These are phyloP conservation scores for Aspergillus pseudotamarii DNA, from an alignment of 2,329 filamentous ascomycete species.

Conservation along the genomic window DNA sequence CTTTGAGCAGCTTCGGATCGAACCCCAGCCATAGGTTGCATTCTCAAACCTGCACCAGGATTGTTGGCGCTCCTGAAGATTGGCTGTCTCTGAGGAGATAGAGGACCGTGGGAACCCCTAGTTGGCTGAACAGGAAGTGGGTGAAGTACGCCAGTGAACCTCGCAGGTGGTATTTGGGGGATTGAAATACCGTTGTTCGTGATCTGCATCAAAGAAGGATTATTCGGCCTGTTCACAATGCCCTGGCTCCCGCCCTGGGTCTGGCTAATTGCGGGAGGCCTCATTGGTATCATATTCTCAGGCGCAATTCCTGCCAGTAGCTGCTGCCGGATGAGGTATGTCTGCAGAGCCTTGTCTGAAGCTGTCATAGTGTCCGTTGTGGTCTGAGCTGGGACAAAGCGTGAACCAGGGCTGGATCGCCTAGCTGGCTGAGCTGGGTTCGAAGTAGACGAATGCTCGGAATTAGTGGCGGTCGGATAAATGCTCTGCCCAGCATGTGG, in stretches of 20 bases:
- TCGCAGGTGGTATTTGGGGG: constrained; percentile 25
- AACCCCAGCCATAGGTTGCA: background rate
- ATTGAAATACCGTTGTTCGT: constrained; percentile 20
- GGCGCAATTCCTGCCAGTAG: constrained; percentile 30
- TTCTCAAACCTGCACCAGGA: background rate
- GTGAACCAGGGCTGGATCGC: background rate
- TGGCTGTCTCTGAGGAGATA: background rate
- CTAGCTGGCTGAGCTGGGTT: background rate
- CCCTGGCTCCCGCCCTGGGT: background rate
- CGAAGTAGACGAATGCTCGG: background rate
- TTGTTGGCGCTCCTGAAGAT: background rate
- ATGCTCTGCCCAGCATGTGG: background rate
- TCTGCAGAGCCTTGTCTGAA: constrained; percentile 22
- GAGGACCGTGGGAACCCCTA: background rate
- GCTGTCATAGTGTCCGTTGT: background rate
- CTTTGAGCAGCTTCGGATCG: background rate
- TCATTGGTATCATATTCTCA: constrained; percentile 26
- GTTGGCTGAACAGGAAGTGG: constrained; percentile 11
- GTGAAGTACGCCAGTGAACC: constrained; percentile 21
- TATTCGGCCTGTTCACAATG: constrained; percentile 2
- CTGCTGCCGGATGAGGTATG: constrained; percentile 33
- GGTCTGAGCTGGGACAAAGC: background rate
- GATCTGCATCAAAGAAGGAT: constrained; percentile 23
- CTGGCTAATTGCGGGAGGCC: background rate
- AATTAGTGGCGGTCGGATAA: background rate